Evolutionary conservation across 2,329 filamentous ascomycete genomes (phyloP).

Genomic region (Phialophora expanda): DNA sequence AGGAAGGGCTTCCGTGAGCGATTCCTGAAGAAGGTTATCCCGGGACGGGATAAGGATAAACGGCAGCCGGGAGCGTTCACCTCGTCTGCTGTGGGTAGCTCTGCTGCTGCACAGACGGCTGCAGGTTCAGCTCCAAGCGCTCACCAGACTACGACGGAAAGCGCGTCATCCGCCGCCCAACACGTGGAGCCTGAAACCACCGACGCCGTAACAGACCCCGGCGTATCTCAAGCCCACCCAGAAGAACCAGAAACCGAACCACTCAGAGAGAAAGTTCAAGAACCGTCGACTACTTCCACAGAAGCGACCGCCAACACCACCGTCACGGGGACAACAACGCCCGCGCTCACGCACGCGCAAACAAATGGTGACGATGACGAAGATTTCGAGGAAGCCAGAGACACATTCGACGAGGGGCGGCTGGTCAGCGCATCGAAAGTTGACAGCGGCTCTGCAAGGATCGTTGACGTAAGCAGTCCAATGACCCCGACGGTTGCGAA

Average conservation of each 20-base stretch:
- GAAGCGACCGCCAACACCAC: constrained; percentile 21
- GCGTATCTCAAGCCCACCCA: constrained; percentile 21
- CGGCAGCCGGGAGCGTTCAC: constrained; percentile 20
- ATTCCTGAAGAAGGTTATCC: constrained; percentile 36
- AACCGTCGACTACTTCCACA: constrained; percentile 30
- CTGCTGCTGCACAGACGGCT: constrained; percentile 16
- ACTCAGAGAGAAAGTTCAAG: constrained; percentile 25
- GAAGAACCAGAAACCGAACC: constrained; percentile 23
- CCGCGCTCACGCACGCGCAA: constrained; percentile 26
- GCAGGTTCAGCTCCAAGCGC: constrained; percentile 5
- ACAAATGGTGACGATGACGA: constrained; percentile 33
- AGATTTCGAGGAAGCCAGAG: constrained; percentile 40
- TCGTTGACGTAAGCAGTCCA: constrained; percentile 26
- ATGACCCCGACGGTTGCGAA: constrained; percentile 13
- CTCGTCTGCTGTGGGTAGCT: constrained; percentile 15
- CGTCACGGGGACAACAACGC: constrained; percentile 30
- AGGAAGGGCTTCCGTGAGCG: constrained; percentile 35
- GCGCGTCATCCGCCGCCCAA: neutral
- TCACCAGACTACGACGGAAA: neutral
- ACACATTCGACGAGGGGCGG: constrained; percentile 37
- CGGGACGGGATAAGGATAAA: constrained; percentile 31
- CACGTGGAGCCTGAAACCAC: constrained; percentile 1
- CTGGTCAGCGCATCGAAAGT: constrained; percentile 28
- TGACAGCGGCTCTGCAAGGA: constrained; percentile 33
- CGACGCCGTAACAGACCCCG: neutral